A percentile compares a stretch with the other conserved stretches of the same genome.
These are phyloP conservation scores for Corylus americana DNA, from an alignment of 306 rosid species.

Conservation along the genomic window DNA sequence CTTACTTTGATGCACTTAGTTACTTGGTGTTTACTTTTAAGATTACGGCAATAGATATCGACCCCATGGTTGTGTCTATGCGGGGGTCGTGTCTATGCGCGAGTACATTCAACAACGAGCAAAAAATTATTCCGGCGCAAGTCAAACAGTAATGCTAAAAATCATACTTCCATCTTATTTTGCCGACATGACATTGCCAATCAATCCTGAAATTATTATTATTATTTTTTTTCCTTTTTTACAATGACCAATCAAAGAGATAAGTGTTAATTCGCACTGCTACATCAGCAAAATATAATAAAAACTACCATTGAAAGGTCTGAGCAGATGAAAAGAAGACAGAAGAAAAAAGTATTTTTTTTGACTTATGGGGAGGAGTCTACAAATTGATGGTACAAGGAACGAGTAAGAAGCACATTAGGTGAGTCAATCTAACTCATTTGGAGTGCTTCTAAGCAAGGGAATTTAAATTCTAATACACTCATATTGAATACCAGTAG, in stretches of 20 bases:
- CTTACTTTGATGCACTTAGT: neutral
- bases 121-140: neutral
- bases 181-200: too few relatives aligned
- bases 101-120: neutral
- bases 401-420: constrained; percentile 8
- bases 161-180: too few relatives aligned
- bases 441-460: constrained; percentile 26
- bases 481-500: constrained; percentile 26
- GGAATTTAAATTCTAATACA: constrained; percentile 35
- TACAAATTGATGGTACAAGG: constrained; percentile 7
- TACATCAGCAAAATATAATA: too few relatives aligned
- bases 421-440: neutral
- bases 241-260: too few relatives aligned
- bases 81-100: neutral
- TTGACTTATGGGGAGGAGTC: neutral
- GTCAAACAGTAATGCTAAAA: too few relatives aligned
- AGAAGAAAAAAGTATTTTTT: neutral
- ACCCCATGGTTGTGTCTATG: neutral
- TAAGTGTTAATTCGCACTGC: too few relatives aligned
- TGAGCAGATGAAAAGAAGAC: neutral
- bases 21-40: neutral
- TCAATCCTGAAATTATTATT: too few relatives aligned
- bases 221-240: too few relatives aligned
- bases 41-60: neutral
- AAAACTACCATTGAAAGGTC: neutral